Evolutionary conservation across 768 basidiomycete species (phyloP).

Genomic region (Boletus patriciae): DNA sequence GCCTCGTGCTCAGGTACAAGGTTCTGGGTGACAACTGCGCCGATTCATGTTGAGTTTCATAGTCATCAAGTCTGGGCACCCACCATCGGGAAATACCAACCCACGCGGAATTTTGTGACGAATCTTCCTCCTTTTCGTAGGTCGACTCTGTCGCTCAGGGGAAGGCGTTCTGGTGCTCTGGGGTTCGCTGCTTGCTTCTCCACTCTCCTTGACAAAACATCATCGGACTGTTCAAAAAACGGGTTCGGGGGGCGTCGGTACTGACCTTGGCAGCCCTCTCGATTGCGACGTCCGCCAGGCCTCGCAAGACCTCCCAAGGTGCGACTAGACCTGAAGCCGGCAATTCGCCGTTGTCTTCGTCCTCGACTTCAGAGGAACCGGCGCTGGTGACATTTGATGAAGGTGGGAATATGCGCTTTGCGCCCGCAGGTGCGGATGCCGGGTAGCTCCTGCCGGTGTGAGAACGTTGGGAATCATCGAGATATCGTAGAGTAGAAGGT

Average conservation of each 20-base stretch:
- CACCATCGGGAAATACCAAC: constrained; percentile 79
- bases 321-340: constrained; percentile 81
- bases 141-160: constrained; percentile 66
- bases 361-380: constrained; percentile 83
- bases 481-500: constrained; percentile 59
- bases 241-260: neutral
- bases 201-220: constrained; percentile 58
- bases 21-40: constrained; percentile 77
- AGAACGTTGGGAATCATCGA: constrained; percentile 40
- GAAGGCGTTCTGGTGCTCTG: constrained; percentile 75
- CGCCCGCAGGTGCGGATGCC: constrained; percentile 34
- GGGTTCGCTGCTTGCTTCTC: constrained; percentile 67
- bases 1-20: constrained; percentile 82
- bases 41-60: constrained; percentile 1
- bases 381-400: constrained; percentile 73
- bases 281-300: constrained; percentile 78
- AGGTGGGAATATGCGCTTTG: constrained; percentile 61
- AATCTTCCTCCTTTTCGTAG: constrained; percentile 70
- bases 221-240: constrained; percentile 5
- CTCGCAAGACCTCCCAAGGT: constrained; percentile 82
- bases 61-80: neutral
- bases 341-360: constrained; percentile 76
- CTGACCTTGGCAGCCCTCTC: constrained; percentile 75
- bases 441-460: constrained; percentile 35
- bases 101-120: constrained; percentile 58